These are phyloP conservation scores for Neonectria neomacrospora DNA, from an alignment of 2,329 filamentous ascomycete genomes.

Conservation along the genomic window DNA sequence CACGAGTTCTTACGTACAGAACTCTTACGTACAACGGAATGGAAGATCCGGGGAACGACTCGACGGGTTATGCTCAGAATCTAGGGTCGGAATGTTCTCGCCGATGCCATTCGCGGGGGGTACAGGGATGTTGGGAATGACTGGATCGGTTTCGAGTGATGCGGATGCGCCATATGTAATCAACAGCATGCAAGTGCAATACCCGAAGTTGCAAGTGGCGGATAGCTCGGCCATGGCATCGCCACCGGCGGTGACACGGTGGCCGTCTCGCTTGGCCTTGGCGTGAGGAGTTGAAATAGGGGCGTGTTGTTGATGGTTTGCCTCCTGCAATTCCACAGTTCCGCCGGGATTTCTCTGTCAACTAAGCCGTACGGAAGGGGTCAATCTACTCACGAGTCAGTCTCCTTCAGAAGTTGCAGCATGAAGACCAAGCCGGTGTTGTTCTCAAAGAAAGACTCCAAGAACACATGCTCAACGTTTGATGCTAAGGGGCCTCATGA, in stretches of 20 bases:
- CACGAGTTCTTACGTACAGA: neutral
- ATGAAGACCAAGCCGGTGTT: neutral
- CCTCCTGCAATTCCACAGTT: neutral
- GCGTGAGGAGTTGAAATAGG: neutral
- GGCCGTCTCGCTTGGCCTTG: neutral
- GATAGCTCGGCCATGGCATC: neutral
- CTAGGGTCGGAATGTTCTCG: neutral
- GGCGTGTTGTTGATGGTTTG: neutral
- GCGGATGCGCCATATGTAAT: neutral
- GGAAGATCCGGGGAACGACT: constrained; percentile 3
- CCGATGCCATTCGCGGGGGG: neutral
- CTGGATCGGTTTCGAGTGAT: neutral
- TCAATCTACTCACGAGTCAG: neutral
- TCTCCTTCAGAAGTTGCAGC: neutral
- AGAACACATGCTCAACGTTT: neutral
- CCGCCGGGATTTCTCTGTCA: neutral
- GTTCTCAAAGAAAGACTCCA: neutral
- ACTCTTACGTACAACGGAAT: neutral
- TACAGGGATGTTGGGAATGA: neutral
- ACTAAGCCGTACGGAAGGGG: too few relatives aligned
- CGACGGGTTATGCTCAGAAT: neutral
- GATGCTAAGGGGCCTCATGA: neutral
- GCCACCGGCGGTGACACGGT: neutral
- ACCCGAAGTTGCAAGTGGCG: neutral
- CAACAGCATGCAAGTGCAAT: neutral